A percentile compares a stretch with the other conserved stretches of the same genome.
Evolutionary conservation across 257 asterid genomes (phyloP).

Genomic region (Nicotiana benthamiana): DNA sequence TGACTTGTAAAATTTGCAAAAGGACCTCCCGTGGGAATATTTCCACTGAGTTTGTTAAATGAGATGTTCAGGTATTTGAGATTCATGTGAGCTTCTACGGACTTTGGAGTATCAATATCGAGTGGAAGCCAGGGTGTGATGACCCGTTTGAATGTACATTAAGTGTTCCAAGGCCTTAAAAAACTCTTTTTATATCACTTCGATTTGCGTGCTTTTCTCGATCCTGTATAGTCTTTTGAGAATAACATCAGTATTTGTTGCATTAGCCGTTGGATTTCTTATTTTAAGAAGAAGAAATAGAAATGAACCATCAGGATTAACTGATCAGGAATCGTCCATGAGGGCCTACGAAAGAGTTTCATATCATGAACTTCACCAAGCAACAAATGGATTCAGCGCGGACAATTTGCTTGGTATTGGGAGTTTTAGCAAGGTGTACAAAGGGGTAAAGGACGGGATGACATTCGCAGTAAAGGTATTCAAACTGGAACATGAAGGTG

Average conservation of each 20-base stretch:
- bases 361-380: not conserved
- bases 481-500: constrained; percentile 9
- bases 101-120: too few relatives aligned
- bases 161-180: too few relatives aligned
- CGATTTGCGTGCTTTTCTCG: too few relatives aligned
- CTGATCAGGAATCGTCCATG: not conserved
- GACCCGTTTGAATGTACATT: too few relatives aligned
- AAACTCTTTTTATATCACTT: too few relatives aligned
- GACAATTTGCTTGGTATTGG: constrained; percentile 9
- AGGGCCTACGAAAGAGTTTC: not conserved
- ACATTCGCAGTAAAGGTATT: constrained; percentile 20
- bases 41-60: too few relatives aligned
- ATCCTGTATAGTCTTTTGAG: not conserved
- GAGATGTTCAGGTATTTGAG: too few relatives aligned
- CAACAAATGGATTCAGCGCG: not conserved
- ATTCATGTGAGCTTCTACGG: too few relatives aligned
- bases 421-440: constrained; percentile 16
- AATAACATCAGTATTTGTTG: not conserved
- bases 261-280: not conserved
- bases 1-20: too few relatives aligned
- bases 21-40: too few relatives aligned
- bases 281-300: not conserved
- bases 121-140: too few relatives aligned
- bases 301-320: not conserved
- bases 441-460: not conserved